phyloP scores from a whole-genome alignment of 2,329 filamentous ascomycete species.

The Verticillium tricorpus region DNA sequence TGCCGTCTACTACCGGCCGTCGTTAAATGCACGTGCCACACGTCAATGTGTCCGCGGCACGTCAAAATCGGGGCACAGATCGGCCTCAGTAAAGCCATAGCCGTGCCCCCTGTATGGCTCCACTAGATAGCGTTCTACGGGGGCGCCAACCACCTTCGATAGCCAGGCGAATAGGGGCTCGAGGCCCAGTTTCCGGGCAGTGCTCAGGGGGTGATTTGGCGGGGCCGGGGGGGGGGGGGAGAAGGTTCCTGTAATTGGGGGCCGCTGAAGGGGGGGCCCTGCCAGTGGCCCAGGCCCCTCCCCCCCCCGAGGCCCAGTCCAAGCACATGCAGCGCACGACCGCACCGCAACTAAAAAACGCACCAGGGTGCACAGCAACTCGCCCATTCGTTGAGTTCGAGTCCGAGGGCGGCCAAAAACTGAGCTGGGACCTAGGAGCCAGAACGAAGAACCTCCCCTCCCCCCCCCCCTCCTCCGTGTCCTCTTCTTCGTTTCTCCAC shows the following conservation, averaged over 20 bases:
- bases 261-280: neutral
- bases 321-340: neutral
- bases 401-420: neutral
- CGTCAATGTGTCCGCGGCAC: too few relatives aligned
- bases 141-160: neutral
- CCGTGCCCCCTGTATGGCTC: neutral
- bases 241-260: neutral
- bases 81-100: neutral
- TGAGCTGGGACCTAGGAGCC: neutral
- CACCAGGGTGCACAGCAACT: neutral
- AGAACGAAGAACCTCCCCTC: too few relatives aligned
- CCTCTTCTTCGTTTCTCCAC: neutral
- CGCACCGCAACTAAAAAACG: too few relatives aligned
- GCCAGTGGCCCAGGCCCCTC: too few relatives aligned
- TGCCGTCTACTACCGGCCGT: too few relatives aligned
- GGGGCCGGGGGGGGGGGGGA: neutral
- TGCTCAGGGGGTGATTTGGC: neutral
- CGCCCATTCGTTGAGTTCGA: neutral
- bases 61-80: too few relatives aligned
- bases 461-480: neutral
- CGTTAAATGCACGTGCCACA: too few relatives aligned
- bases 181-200: neutral
- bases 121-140: neutral
- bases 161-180: neutral
- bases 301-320: neutral